Evolutionary conservation across 352 stramenopile genomes (phyloP), one percentile per base, ranked within the genome.

Genomic region (Phytophthora europaea): DNA sequence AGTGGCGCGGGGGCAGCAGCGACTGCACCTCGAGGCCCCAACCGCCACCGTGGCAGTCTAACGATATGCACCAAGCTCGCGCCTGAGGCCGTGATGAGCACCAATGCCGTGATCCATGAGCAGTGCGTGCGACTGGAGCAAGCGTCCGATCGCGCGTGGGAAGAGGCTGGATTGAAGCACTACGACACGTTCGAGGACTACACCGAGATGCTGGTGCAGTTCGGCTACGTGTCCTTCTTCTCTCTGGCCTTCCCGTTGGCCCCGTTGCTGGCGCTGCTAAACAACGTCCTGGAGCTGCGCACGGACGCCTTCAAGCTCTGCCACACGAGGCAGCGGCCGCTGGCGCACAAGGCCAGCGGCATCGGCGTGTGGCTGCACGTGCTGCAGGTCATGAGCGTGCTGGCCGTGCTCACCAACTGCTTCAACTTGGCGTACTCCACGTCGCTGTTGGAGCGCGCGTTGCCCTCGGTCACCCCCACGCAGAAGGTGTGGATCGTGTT

Each of bases 101-200:
- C 60, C 70, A 91, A 92, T 56, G 87, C 83, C 2, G 70, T 91
- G 36, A 92, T 91, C 57, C 84, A 94, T 51, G 80, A 90, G 63
- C 88, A 95, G 73, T 95, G 88, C 59, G 82, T 94, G 16, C 83
- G 89, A 22, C 73, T 96, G 13, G 89, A 94, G 65, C 89, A 96
- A 68, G 87, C 89, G 26, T 94, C 87, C 4, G 87, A 94, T 72
- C 74, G 75, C 9, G 84, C 89, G n/a, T 96, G 89, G 97, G 89
- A 98, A 69, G 95, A 99, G 65, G 88, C 96, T 55, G 88, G 96
- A 64, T 81, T 98, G 16, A 89, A 93, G 70, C 72, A 82, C 45
- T 97, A 99, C 79, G 94, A 98, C 66, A 98, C 91, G 72, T 99
- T 99, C 74, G 91, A 97, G 31, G 95, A 99, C 72, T 99, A 98